Conservation (phyloP, 2,329 filamentous ascomycete species). For the Zasmidium angulare region DNA sequence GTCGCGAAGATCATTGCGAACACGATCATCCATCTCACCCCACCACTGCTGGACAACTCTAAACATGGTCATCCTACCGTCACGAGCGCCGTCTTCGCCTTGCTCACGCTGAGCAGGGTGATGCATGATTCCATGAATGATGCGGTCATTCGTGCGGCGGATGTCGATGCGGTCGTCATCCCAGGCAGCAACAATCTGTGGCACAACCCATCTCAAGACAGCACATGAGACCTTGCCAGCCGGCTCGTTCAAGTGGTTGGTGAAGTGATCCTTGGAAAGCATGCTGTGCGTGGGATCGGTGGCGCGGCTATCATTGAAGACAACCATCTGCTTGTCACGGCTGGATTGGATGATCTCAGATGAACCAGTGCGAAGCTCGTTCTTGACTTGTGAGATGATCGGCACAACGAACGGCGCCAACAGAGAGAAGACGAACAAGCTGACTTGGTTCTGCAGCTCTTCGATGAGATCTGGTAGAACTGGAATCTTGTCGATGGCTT, state of each 20-base stretch:
- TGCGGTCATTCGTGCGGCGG: slow-evolving; percentile 68
- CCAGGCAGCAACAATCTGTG: slow-evolving; percentile 84
- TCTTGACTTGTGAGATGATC: slow-evolving; percentile 82
- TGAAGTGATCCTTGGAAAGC: slow-evolving; percentile 95
- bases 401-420: slow-evolving; percentile 86
- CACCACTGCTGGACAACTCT: slow-evolving; percentile 81
- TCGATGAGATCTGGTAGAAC: slow-evolving; percentile 82
- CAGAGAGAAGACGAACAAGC: slow-evolving; percentile 86
- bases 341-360: slow-evolving; percentile 85
- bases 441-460: slow-evolving; percentile 82
- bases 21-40: slow-evolving; percentile 62
- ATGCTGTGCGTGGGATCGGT: slow-evolving; percentile 91
- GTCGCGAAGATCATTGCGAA: slow-evolving; percentile 66
- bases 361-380: slow-evolving; percentile 80
- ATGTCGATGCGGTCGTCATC: slow-evolving; percentile 73
- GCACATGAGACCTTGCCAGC: slow-evolving; percentile 79
- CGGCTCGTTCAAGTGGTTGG: slow-evolving; percentile 82
- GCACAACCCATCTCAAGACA: slow-evolving; percentile 78
- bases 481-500: slow-evolving; percentile 81
- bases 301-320: slow-evolving; percentile 75
- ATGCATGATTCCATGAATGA: slow-evolving; percentile 80
- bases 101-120: slow-evolving; percentile 76
- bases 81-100: slow-evolving; percentile 67
- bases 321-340: slow-evolving; percentile 77
- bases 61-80: slow-evolving; percentile 78